A percentile compares a stretch with the other conserved stretches of the same genome.
Conservation (phyloP, 1,139 yeast species). For the Waltiozyma sp. region DNA sequence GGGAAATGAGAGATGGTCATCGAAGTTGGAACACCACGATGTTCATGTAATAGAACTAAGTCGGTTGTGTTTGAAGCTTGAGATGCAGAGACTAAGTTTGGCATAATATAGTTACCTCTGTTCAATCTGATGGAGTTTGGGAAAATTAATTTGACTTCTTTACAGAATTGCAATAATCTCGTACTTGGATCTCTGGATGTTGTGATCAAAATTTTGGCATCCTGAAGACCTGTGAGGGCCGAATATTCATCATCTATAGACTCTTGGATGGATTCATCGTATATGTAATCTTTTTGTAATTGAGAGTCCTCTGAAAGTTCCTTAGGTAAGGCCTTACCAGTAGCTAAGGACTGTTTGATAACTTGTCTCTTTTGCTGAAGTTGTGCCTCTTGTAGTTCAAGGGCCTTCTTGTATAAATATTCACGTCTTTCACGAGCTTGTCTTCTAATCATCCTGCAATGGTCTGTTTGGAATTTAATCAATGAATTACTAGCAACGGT, state of each 20-base stretch:
- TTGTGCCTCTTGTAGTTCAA: conserved; percentile 82
- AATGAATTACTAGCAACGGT: too few species aligned
- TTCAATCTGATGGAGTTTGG: conserved; percentile 85
- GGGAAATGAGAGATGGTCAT: conserved; percentile 91
- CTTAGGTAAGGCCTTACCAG: conserved; percentile 82
- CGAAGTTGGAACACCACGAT: conserved; percentile 96
- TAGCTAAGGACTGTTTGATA: conserved; percentile 77
- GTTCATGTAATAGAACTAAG: conserved; percentile 81
- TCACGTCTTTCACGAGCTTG: conserved; percentile 96
- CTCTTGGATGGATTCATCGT: conserved; percentile 66
- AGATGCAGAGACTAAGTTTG: conserved; percentile 79
- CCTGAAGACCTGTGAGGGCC: conserved; percentile 76
- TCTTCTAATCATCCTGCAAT: conserved; percentile 47
- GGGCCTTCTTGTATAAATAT: conserved; percentile 77
- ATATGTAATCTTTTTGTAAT: conserved; percentile 70
- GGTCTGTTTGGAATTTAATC: too few species aligned
- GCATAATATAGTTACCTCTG: conserved; percentile 86
- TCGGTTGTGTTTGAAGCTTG: conserved; percentile 70
- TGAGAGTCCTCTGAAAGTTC: conserved; percentile 82
- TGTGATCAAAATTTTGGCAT: conserved; percentile 88
- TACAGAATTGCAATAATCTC: conserved; percentile 78
- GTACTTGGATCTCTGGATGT: conserved; percentile 90
- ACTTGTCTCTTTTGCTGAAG: conserved; percentile 79
- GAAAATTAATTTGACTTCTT: conserved; percentile 79
- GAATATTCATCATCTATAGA: conserved; percentile 82